Base-by-base conservation (phyloP, 2,329 filamentous ascomycete genomes). In the Trichophyton equinum region DNA sequence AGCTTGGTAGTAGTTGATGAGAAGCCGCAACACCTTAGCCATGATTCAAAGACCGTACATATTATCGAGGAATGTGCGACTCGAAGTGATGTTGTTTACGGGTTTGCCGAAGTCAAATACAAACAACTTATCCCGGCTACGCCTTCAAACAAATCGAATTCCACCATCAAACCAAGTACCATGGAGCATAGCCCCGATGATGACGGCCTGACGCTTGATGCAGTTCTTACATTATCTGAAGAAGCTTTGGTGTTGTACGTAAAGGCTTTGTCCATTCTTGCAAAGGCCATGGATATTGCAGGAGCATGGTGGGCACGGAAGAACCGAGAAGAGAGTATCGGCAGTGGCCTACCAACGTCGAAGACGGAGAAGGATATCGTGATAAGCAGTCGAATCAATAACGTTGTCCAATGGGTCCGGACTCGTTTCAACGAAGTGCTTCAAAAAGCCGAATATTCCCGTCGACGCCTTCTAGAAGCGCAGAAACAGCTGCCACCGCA, bases 21-120 rank as follows among this genome's bases (percentile, higher is more conserved):
- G 60, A 87, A 83, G 69, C 79, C 81, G 20, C 80, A 77, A 40
- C 80, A 81, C 2, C 76, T 84, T 20, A 91, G 96, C 65, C 91
- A 96, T 69, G 94, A 97, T 70, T 79, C 81, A 15, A 84, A 83
- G 65, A 85, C 88, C 46, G 85, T 92, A 1, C 87, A 91, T 68
- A 82, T 84, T 51, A 91, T 97, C 61, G 92, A 99, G 72, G 91
- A 97, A 67, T 87, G 89, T 65, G 94, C 94, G 1, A 94, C 91
- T 36, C 82, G 91, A 44, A 96, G 91, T 70, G 91, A 99, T 72
- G 94, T 96, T 53, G 91, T 99, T 2, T 99, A 91, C 72, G 91
- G 92, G 2, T 97, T 99, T 74, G 94, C 94, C 4, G 92, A 99
- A 75, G 92, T 99, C 70, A 99, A 99, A 74, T 96, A 95, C 75